Conservation (phyloP, 1,284 basidiomycete genomes). For the Inonotus obliquus region DNA sequence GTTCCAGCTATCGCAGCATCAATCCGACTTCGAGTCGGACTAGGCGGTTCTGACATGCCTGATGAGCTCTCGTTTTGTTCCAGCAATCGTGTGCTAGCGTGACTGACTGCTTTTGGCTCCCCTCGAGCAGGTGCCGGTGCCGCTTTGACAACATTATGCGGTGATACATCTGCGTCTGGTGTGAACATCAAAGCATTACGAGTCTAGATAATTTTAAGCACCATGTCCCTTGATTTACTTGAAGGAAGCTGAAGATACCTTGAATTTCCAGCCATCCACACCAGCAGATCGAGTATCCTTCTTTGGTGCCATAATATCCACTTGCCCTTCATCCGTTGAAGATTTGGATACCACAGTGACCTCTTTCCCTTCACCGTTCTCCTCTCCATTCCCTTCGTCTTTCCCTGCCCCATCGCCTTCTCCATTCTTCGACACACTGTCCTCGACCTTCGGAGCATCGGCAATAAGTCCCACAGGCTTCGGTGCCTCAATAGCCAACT, state of each 20-base stretch:
- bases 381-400: constrained; percentile 27
- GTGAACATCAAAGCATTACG: constrained; percentile 91
- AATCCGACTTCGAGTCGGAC: constrained; percentile 83
- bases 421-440: constrained; percentile 20
- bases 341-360: constrained; percentile 21
- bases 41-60: constrained; percentile 63
- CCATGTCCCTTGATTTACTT: neutral
- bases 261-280: constrained; percentile 86
- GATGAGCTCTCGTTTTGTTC: constrained; percentile 51
- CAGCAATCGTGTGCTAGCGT: constrained; percentile 74
- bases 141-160: constrained; percentile 50
- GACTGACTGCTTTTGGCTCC: constrained; percentile 64
- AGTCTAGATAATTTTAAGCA: constrained; percentile 42
- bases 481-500: constrained; percentile 58
- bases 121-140: constrained; percentile 35
- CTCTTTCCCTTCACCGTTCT: constrained; percentile 29
- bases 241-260: constrained; percentile 41
- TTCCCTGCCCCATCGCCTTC: constrained; percentile 21
- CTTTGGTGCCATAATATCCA: constrained; percentile 71
- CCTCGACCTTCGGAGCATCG: constrained; percentile 26
- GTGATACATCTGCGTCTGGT: constrained; percentile 84
- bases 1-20: constrained; percentile 85
- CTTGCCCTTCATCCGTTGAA: constrained; percentile 27
- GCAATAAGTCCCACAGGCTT: constrained; percentile 50
- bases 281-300: constrained; percentile 66